phyloP scores from a whole-genome alignment of 129 eudicot species.

The Solidago caesia region DNA sequence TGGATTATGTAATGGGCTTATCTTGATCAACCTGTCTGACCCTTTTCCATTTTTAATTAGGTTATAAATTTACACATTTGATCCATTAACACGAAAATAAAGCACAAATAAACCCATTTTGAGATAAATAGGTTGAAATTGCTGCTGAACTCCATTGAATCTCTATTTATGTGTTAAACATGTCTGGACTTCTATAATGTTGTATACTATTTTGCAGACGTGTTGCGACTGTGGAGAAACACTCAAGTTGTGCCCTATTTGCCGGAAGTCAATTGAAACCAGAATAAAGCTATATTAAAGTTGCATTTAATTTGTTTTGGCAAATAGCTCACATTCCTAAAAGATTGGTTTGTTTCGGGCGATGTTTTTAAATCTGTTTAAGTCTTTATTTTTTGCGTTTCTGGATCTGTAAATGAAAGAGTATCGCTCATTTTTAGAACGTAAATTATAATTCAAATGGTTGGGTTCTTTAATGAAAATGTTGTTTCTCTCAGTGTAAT shows the following conservation, averaged over 20 bases:
- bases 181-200: not conserved
- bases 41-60: too few relatives aligned
- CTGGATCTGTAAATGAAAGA: slow-evolving; percentile 29
- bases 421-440: not conserved
- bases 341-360: not conserved
- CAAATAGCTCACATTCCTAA: slow-evolving; percentile 12
- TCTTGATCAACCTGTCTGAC: too few relatives aligned
- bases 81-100: too few relatives aligned
- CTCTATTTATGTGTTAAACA: not conserved
- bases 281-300: slow-evolving; percentile 80
- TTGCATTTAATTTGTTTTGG: slow-evolving; percentile 7
- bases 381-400: not conserved
- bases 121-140: not conserved
- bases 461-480: not conserved
- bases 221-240: slow-evolving; percentile 83
- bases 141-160: not conserved
- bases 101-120: not conserved
- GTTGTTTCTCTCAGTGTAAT: not conserved
- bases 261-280: slow-evolving; percentile 69
- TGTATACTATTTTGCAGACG: slow-evolving; percentile 49
- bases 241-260: slow-evolving; percentile 77
- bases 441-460: slow-evolving; percentile 26
- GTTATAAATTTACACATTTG: too few relatives aligned
- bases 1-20: not conserved
- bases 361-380: slow-evolving; percentile 4